Conservation (phyloP, 179 eudicot genomes). For the Monotropa hypopitys region DNA sequence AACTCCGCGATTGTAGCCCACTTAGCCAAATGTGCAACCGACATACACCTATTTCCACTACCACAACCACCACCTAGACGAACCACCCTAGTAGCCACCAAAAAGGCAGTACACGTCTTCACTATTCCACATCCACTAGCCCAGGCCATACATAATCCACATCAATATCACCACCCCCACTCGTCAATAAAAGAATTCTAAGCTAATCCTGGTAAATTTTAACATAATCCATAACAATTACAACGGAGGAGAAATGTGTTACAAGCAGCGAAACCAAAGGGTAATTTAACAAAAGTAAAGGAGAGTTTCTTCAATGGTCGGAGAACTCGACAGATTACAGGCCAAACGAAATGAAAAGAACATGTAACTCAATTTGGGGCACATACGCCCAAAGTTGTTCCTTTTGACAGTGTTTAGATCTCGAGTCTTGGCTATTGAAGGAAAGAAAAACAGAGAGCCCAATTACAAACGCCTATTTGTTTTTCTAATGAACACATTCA, state of each 20-base stretch:
- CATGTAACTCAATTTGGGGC: neutral
- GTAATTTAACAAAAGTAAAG: neutral
- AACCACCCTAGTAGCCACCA: neutral
- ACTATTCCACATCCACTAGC: neutral
- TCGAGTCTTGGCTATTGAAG: neutral
- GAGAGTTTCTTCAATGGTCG: neutral
- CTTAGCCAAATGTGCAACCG: neutral
- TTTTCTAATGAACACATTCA: neutral
- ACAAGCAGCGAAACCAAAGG: neutral
- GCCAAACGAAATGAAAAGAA: neutral
- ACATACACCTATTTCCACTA: neutral
- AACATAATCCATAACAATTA: neutral
- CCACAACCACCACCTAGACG: neutral
- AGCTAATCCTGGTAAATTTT: neutral
- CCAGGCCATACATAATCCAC: neutral
- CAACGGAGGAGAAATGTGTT: neutral
- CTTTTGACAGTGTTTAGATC: neutral
- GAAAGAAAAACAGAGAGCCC: neutral
- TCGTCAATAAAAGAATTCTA: neutral
- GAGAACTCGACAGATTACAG: neutral
- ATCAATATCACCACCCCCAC: neutral
- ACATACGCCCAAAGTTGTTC: neutral
- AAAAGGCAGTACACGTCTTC: neutral
- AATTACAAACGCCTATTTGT: neutral
- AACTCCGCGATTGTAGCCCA: neutral